A percentile compares a stretch with the other conserved stretches of the same genome.
Conservation (phyloP, 2,329 filamentous ascomycete species). For the Monilinia vaccinii-corymbosi region DNA sequence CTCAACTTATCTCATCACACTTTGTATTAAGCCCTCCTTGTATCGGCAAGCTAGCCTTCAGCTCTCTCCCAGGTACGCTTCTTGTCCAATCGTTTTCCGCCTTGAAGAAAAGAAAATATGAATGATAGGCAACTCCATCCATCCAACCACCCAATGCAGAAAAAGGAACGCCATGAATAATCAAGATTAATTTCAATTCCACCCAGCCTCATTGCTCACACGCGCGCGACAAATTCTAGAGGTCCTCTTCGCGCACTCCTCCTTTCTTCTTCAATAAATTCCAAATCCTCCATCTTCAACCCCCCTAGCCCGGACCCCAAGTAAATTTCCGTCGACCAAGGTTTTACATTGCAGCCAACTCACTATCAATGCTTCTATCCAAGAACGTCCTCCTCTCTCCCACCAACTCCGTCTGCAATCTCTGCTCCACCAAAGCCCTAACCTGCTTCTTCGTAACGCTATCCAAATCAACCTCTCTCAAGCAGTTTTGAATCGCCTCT, state of each 20-base stretch:
- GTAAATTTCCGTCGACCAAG: neutral
- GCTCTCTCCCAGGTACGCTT: neutral
- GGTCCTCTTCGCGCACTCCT: neutral
- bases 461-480: conserved; percentile 85
- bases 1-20: conserved; percentile 1
- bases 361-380: conserved; percentile 85
- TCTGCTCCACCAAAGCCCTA: conserved; percentile 81
- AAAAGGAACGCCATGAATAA: neutral
- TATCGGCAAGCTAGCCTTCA: neutral
- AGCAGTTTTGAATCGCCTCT: conserved; percentile 73
- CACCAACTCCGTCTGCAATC: conserved; percentile 77
- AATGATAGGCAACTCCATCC: neutral
- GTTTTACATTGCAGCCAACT: conserved; percentile 81
- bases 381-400: conserved; percentile 84
- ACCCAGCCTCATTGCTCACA: neutral
- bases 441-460: conserved; percentile 99
- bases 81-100: neutral
- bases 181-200: neutral
- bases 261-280: neutral
- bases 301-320: neutral
- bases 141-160: conserved; percentile 1
- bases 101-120: neutral
- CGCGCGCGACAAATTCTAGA: neutral
- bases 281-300: neutral
- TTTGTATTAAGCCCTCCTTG: conserved; percentile 1